Evolutionary conservation across 2,329 filamentous ascomycete species (phyloP), one percentile per base, ranked within the genome.

Genomic region (Calonectria henricotiae): DNA sequence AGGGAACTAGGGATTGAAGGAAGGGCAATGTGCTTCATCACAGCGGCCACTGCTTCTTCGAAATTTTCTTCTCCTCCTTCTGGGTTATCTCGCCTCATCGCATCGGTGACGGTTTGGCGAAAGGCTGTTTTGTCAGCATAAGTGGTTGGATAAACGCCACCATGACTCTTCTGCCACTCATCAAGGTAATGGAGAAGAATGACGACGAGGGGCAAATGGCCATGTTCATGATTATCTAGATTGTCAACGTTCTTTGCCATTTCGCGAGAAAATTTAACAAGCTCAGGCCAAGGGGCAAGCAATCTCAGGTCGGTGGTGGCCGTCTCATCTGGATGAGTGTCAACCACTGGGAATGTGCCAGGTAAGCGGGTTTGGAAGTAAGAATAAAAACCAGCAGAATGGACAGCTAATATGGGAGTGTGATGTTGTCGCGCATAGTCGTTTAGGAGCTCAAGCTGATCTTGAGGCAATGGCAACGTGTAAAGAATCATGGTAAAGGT

Each of bases 31-130:
- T 93, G 93, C 82, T 97, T 97, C 77, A 98, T 86, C 1, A 98
- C 95, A 5, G 95, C 94, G 15, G 90, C 91, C 54, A 92, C 91
- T 4, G 96, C 97, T 82, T 99, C 96, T 71, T 98, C 94, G 79
- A 95, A 99, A 81, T 99, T 99, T 84, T 99, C 96, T 80, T 99
- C 96, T 67, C 93, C 94, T 54, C 95, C 95, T 80, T 97, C 95
- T 0, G 94, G 82, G 68, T 91, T 97, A 75, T 92, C 85, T 62
- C 86, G 93, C 75, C 95, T 90, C 75, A 92, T 89, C 3, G 89
- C 90, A 6, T 87, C 86, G 12, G 90, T 86, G 1, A 99, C 90
- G 13, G 92, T 83, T 32, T 91, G 89, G 67, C 93, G 89, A 80
- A 99, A 98, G 15, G 91, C 91, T 8, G 87, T 91, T 85, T 99